Conservation (phyloP, 108 stramenopile species). For the Discostella stelligeroides region DNA sequence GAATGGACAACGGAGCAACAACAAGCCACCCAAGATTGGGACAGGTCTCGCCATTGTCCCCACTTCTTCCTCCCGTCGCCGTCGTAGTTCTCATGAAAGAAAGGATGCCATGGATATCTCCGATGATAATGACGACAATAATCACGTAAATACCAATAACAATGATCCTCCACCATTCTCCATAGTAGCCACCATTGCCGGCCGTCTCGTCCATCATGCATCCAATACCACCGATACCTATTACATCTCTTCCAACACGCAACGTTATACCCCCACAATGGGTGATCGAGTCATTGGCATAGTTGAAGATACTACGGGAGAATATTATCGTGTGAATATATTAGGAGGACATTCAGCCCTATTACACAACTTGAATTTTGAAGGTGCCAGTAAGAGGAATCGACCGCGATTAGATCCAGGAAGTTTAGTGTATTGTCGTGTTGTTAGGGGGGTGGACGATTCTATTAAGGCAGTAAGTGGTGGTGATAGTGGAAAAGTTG, state of each 20-base stretch:
- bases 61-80: too few species aligned
- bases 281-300: constrained; percentile 85
- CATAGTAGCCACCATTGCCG: constrained; percentile 44
- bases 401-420: constrained; percentile 70
- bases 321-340: constrained; percentile 78
- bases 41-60: too few species aligned
- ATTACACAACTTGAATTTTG: constrained; percentile 66
- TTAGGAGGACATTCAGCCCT: constrained; percentile 72
- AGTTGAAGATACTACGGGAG: constrained; percentile 80
- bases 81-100: neutral
- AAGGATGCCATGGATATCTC: neutral
- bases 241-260: constrained; percentile 45
- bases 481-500: too few species aligned
- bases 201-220: constrained; percentile 36
- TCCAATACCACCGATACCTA: constrained; percentile 38
- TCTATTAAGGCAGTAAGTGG: too few species aligned
- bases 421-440: constrained; percentile 71
- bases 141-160: too few species aligned
- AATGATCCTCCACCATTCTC: constrained; percentile 1
- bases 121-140: neutral
- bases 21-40: constrained; percentile 42
- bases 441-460: constrained; percentile 51
- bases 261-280: constrained; percentile 39
- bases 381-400: constrained; percentile 87
- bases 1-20: too few species aligned